Evolutionary conservation across 441 rosid species (phyloP).

Genomic region (Oxalis stricta): DNA sequence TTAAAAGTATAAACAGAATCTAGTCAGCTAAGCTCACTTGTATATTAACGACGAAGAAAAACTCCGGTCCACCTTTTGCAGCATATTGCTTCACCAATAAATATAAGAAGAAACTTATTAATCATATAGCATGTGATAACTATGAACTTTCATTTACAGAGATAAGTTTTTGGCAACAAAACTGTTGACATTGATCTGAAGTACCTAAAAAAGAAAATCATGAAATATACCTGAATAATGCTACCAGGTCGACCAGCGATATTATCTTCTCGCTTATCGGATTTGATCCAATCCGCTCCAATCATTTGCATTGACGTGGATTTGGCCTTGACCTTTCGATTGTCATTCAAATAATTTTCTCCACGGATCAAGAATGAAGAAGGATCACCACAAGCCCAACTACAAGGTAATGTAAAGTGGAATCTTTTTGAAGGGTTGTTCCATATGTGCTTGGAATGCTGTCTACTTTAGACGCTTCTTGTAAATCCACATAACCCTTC

Average conservation of each 20-base stretch:
- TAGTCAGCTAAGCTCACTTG: slow-evolving; percentile 29
- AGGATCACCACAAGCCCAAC: slow-evolving; percentile 65
- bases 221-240: slow-evolving; percentile 49
- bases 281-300: slow-evolving; percentile 90
- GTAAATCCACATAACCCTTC: slow-evolving; percentile 63
- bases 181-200: background rate
- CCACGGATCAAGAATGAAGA: slow-evolving; percentile 74
- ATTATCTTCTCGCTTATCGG: slow-evolving; percentile 56
- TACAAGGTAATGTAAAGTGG: slow-evolving; percentile 40
- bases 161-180: background rate
- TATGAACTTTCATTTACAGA: background rate
- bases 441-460: slow-evolving; percentile 31
- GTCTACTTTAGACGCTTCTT: slow-evolving; percentile 30
- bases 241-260: slow-evolving; percentile 55
- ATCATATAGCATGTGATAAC: background rate
- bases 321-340: slow-evolving; percentile 66
- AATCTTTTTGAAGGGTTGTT: slow-evolving; percentile 55
- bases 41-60: slow-evolving; percentile 70
- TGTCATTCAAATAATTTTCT: slow-evolving; percentile 48
- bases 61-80: slow-evolving; percentile 43
- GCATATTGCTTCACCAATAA: slow-evolving; percentile 40
- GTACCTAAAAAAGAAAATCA: background rate
- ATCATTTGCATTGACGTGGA: slow-evolving; percentile 67
- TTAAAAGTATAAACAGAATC: no score
- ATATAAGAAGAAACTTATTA: background rate